These are phyloP conservation scores for Stagonosporopsis vannaccii DNA, from an alignment of 2,329 filamentous ascomycete genomes.

Conservation along the genomic window DNA sequence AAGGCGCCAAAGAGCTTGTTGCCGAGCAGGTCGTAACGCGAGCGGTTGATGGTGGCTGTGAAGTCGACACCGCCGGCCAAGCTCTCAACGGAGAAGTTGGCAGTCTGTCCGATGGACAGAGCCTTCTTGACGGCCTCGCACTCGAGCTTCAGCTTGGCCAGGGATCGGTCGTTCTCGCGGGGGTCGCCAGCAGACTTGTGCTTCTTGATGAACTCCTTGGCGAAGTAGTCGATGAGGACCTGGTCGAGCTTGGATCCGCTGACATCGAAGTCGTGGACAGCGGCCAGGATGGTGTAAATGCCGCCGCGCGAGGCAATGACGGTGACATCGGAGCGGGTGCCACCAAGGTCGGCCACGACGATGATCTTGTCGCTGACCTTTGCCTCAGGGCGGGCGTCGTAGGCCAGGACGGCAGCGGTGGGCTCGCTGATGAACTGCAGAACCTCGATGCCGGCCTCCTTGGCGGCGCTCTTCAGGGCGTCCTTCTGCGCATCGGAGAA, in stretches of 20 bases:
- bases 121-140: slow-evolving; percentile 91
- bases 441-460: slow-evolving; percentile 82
- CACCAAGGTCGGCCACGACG: slow-evolving; percentile 91
- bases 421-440: slow-evolving; percentile 94
- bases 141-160: slow-evolving; percentile 93
- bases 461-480: slow-evolving; percentile 78
- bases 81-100: slow-evolving; percentile 91
- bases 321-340: slow-evolving; percentile 88
- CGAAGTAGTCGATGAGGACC: slow-evolving; percentile 92
- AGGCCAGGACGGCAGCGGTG: slow-evolving; percentile 85
- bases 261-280: slow-evolving; percentile 94
- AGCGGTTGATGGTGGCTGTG: slow-evolving; percentile 87
- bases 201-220: slow-evolving; percentile 99
- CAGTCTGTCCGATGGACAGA: slow-evolving; percentile 85
- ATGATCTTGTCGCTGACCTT: slow-evolving; percentile 83
- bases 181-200: slow-evolving; percentile 79
- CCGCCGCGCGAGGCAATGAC: slow-evolving; percentile 91
- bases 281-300: slow-evolving; percentile 94
- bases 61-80: slow-evolving; percentile 90
- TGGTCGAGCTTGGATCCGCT: slow-evolving; percentile 86
- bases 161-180: slow-evolving; percentile 76
- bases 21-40: slow-evolving; percentile 88
- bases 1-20: slow-evolving; percentile 89
- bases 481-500: slow-evolving; percentile 87
- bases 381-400: slow-evolving; percentile 83